Evolutionary conservation across 2,329 filamentous ascomycete genomes (phyloP).

Genomic region (Dothidotthia symphoricarpi): DNA sequence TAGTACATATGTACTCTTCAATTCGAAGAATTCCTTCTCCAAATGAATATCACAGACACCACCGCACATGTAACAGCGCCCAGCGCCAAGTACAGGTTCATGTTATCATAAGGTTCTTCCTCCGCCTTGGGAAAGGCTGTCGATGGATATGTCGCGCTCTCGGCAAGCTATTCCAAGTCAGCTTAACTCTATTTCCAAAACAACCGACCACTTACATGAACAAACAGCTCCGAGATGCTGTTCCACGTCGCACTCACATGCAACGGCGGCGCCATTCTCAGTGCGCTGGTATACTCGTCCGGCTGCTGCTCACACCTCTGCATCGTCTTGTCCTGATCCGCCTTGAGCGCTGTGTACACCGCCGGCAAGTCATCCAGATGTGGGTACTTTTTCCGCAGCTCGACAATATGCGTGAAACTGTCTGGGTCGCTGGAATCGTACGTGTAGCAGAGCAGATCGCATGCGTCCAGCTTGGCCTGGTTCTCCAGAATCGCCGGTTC

Average conservation of each 20-base stretch:
- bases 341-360: slow-evolving; percentile 91
- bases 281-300: slow-evolving; percentile 79
- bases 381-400: slow-evolving; percentile 73
- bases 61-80: slow-evolving; percentile 65
- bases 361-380: slow-evolving; percentile 86
- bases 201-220: slow-evolving; percentile 61
- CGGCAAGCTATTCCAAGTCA: slow-evolving; percentile 61
- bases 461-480: slow-evolving; percentile 81
- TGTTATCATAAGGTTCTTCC: slow-evolving; percentile 75
- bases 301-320: slow-evolving; percentile 85
- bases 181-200: too few relatives aligned
- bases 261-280: slow-evolving; percentile 86
- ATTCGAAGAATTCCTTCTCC: slow-evolving; percentile 48
- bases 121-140: slow-evolving; percentile 86
- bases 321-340: slow-evolving; percentile 94
- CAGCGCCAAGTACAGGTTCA: slow-evolving; percentile 80
- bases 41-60: slow-evolving; percentile 60
- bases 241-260: slow-evolving; percentile 95
- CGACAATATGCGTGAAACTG: slow-evolving; percentile 88
- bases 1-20: too few relatives aligned
- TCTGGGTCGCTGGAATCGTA: slow-evolving; percentile 98
- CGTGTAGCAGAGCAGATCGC: slow-evolving; percentile 89
- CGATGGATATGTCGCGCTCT: slow-evolving; percentile 86
- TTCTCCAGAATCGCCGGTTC: slow-evolving; percentile 95
- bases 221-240: slow-evolving; percentile 91